Evolutionary conservation across 2,329 filamentous ascomycete genomes (phyloP), one percentile per base, ranked within the genome.

Genomic region (Akanthomyces uredinophilus): DNA sequence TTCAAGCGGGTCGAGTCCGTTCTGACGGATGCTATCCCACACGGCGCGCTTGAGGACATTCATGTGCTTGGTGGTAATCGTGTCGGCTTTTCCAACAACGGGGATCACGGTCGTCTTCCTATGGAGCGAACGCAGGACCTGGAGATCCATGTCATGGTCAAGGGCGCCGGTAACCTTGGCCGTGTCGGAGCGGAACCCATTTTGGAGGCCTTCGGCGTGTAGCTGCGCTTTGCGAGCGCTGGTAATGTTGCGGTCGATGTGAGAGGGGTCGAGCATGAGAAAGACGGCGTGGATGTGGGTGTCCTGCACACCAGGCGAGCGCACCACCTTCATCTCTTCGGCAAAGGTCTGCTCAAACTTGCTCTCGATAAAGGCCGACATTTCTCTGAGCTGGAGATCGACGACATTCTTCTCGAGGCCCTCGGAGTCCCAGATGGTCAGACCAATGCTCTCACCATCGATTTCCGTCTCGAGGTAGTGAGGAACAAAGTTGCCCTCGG

Each of bases 261-360:
- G 88, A 58, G 87, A 81, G 1, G 95, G 95, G 73, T 99, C 95
- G 60, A 99, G 85, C 61, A 99, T 80, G 61, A 98, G 82, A 77
- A 99, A 96, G 60, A 92, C 92, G 67, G 92, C 96, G 73, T 99
- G 95, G 67, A 99, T 96, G 74, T 99, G 95, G 56, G 94, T 97
- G 78, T 99, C 95, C 73, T 92, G 91, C 66, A 91, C 90, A 61
- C 93, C 94, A 29, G 95, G 94, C 59, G 93, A 92, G 70, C 95
- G 90, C 65, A 97, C 83, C 52, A 99, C 93, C 80, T 97, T 98
- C 84, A 96, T 96, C 79, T 99, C 95, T 77, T 99, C 95, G 54
- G 87, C 87, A 73, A 99, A 96, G 0, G 95, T 98, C 71, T 99
- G 95, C 74, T 99, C 94, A 69, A 99, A 99, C 75, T 98, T 98